A percentile compares a stretch with the other conserved stretches of the same genome.
Evolutionary conservation across 176 grass and related monocot genomes (phyloP).

Genomic region (Paspalum vaginatum): DNA sequence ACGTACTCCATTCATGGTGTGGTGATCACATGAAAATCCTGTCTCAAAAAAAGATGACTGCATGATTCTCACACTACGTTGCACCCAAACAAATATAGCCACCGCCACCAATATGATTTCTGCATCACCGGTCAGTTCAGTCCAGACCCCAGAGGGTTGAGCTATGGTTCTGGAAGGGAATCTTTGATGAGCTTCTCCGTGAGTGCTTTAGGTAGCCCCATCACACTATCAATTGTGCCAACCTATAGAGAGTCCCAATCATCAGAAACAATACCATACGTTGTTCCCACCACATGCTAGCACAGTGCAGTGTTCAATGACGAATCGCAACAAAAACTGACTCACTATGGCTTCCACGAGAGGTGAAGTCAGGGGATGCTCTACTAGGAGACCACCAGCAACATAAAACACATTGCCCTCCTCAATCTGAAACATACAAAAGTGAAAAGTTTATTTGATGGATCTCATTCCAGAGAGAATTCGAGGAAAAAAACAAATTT

Average conservation of each 20-base stretch:
- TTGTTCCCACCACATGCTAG: neutral
- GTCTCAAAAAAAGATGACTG: neutral
- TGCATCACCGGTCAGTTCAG: conserved; percentile 4
- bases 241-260: conserved; percentile 46
- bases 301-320: neutral
- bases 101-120: neutral
- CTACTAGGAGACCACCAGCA: conserved; percentile 88
- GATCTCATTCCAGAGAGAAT: neutral
- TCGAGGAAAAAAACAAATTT: neutral
- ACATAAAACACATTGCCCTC: conserved; percentile 93
- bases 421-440: conserved; percentile 62
- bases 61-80: conserved; percentile 6
- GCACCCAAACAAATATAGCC: neutral
- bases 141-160: neutral
- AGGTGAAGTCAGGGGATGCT: conserved; percentile 89
- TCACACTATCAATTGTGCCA: conserved; percentile 88
- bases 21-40: neutral
- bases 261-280: conserved; percentile 5
- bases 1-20: neutral
- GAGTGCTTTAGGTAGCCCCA: conserved; percentile 90
- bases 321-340: conserved; percentile 30
- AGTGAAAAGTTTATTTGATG: conserved; percentile 19
- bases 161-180: conserved; percentile 53
- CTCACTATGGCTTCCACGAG: conserved; percentile 94
- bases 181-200: conserved; percentile 82